Conservation (phyloP, 2,329 filamentous ascomycete species). For the Trichoderma koningii region DNA sequence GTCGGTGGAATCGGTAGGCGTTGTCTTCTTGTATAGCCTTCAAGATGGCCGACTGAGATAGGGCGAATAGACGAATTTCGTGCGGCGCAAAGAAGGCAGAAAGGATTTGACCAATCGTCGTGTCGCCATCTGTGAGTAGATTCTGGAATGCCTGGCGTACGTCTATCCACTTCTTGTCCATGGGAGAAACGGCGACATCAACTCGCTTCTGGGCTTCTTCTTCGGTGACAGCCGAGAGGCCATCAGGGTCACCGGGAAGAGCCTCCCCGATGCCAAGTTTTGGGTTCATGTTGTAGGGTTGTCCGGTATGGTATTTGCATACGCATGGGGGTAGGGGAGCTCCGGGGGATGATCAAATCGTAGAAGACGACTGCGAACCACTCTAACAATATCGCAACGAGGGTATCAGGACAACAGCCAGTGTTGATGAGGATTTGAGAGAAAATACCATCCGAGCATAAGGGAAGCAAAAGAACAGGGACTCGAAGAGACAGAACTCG, state of each 20-base stretch:
- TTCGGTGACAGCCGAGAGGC: not conserved
- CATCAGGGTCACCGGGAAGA: not conserved
- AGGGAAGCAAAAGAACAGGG: not conserved
- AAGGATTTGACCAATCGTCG: constrained; percentile 39
- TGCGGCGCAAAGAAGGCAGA: constrained; percentile 39
- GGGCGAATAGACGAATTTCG: constrained; percentile 40
- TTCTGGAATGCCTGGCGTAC: constrained; percentile 38
- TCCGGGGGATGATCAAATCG: not conserved
- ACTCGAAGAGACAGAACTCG: too few species aligned
- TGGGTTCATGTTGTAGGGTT: not conserved
- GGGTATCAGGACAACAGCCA: too few species aligned
- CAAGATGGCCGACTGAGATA: constrained; percentile 35
- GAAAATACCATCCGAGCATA: not conserved
- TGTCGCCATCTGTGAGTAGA: constrained; percentile 32
- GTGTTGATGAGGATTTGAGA: too few species aligned
- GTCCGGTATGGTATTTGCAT: not conserved
- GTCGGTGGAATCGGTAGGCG: constrained; percentile 35
- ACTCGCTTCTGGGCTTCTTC: constrained; percentile 27
- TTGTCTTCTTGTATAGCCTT: constrained; percentile 39
- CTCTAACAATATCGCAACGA: not conserved
- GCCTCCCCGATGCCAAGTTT: not conserved
- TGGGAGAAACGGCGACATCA: constrained; percentile 34
- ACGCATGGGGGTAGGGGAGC: not conserved
- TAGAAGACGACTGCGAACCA: not conserved
- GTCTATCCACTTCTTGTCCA: constrained; percentile 32